Evolutionary conservation across 495 filamentous ascomycete species (phyloP), one percentile per base, ranked within the genome.

Genomic region (Talaromyces proteolyticus): DNA sequence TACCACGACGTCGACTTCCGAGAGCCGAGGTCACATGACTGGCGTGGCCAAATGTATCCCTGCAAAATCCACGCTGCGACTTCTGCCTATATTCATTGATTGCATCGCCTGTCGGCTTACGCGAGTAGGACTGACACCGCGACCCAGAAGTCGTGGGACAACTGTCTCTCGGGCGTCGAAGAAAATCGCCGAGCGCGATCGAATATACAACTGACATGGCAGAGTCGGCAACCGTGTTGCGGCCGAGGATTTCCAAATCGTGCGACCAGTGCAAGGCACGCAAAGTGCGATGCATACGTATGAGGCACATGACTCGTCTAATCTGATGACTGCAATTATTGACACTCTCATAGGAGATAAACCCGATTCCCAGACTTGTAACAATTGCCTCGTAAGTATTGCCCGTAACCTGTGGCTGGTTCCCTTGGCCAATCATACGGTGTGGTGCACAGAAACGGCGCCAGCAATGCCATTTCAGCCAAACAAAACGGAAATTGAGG

Each of bases 281-380:
- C 16, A 66, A 66, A 50, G 61, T 66, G 5, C 63, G 63, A 42
- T 66, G 63, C 51, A 60, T 56, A 37, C 48, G 63, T 66, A 58
- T 44, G 60, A 29, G 24, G 37, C 6, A n/a, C n/a, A 17, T 11
- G 20, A 19, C 22, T 47, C 42, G 42, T 26, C 49, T 50, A 24
- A 45, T 20, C 42, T 46, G 22, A 55, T 23, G 10, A n/a, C n/a
- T n/a, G n/a, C n/a, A n/a, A n/a, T n/a, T n/a, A n/a, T n/a, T n/a
- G n/a, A n/a, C n/a, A n/a, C n/a, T n/a, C n/a, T n/a, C n/a, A n/a
- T 47, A 45, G 37, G 54, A 24, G 50, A 44, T 39, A 22, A 45
- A 24, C 51, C 58, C 38, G 53, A 49, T 53, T 49, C 58, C 48
- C 26, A 44, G 51, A 46, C 45, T 20, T 61, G 60, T 47, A 46